Percentiles rank a stretch among this genome's conserved stretches.
These are phyloP conservation scores for Sedum album DNA, from an alignment of 164 flowering plant genomes.

Conservation along the genomic window DNA sequence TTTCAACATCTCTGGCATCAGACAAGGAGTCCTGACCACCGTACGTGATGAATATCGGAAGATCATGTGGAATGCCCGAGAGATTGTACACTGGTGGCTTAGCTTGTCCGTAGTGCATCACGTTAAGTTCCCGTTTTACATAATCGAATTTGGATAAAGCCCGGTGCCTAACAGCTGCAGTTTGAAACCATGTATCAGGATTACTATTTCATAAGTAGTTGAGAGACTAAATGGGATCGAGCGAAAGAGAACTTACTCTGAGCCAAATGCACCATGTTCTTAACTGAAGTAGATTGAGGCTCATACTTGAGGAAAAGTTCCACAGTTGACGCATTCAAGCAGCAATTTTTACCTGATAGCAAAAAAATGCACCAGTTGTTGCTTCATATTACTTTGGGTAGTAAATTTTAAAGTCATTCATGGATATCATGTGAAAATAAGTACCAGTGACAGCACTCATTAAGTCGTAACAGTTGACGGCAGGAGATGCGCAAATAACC, in stretches of 20 bases:
- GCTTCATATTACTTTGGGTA: not conserved
- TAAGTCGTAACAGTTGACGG: slow-evolving; percentile 54
- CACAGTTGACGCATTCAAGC: slow-evolving; percentile 55
- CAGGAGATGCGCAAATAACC: slow-evolving; percentile 37
- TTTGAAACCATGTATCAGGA: not conserved
- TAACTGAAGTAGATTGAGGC: slow-evolving; percentile 61
- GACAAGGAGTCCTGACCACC: slow-evolving; percentile 63
- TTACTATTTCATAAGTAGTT: not conserved
- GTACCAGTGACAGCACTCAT: slow-evolving; percentile 30
- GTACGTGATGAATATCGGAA: slow-evolving; percentile 62
- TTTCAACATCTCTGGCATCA: slow-evolving; percentile 39
- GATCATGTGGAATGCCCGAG: slow-evolving; percentile 45
- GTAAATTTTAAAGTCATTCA: not conserved
- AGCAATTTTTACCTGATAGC: slow-evolving; percentile 51
- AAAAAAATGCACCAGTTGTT: not conserved
- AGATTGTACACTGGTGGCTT: slow-evolving; percentile 52
- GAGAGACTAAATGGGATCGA: not conserved
- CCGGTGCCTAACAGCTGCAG: slow-evolving; percentile 46
- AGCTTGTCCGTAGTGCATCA: slow-evolving; percentile 39
- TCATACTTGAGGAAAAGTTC: slow-evolving; percentile 43
- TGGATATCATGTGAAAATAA: not conserved
- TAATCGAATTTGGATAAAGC: slow-evolving; percentile 44
- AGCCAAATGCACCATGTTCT: slow-evolving; percentile 66
- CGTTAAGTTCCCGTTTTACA: slow-evolving; percentile 21
- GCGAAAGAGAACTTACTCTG: slow-evolving; percentile 43